Evolutionary conservation across 352 stramenopile species (phyloP).

Genomic region (Phytophthora cryptogea): DNA sequence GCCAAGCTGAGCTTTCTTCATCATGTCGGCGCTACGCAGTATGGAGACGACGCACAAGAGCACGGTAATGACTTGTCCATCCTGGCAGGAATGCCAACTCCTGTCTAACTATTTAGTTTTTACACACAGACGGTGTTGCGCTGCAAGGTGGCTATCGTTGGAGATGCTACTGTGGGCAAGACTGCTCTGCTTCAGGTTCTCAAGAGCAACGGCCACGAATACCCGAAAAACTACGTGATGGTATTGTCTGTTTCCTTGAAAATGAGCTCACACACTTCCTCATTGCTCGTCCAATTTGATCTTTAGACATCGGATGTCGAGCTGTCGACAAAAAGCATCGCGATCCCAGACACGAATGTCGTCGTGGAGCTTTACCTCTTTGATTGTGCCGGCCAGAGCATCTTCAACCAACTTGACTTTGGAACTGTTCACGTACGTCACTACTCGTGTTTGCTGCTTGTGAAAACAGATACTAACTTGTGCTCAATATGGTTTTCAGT

Average conservation of each 20-base stretch:
- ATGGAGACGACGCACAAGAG: constrained; percentile 93
- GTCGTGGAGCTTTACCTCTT: constrained; percentile 95
- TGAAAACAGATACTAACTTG: neutral
- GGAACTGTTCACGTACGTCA: constrained; percentile 69
- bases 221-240: constrained; percentile 96
- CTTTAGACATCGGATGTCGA: constrained; percentile 89
- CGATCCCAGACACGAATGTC: constrained; percentile 89
- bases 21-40: constrained; percentile 83
- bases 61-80: constrained; percentile 42
- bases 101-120: neutral
- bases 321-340: constrained; percentile 89
- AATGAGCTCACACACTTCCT: neutral
- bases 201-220: constrained; percentile 91
- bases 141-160: constrained; percentile 91
- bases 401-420: constrained; percentile 95
- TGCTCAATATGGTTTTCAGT: constrained; percentile 27
- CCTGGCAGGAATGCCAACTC: neutral
- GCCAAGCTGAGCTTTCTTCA: neutral
- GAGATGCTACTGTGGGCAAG: constrained; percentile 91
- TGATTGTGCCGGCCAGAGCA: constrained; percentile 92
- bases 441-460: neutral
- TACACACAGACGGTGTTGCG: constrained; percentile 78
- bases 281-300: neutral
- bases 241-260: constrained; percentile 27
- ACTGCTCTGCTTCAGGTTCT: constrained; percentile 91